phyloP scores from a whole-genome alignment of 2,329 filamentous ascomycete genomes.

The Apiospora kogelbergensis region DNA sequence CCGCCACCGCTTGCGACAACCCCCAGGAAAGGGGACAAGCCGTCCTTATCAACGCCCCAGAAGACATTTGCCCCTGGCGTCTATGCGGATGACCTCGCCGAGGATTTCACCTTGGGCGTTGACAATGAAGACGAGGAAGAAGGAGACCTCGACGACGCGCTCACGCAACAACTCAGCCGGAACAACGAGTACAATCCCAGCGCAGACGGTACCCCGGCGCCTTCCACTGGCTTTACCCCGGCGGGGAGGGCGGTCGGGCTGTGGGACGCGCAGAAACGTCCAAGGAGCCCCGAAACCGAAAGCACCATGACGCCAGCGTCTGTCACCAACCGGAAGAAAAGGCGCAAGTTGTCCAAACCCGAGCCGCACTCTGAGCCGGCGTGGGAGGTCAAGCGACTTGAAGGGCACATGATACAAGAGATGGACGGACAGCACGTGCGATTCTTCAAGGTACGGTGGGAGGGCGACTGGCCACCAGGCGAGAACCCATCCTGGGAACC shows the following conservation, averaged over 20 bases:
- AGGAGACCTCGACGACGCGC: slow-evolving; percentile 25
- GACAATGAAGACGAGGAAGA: slow-evolving; percentile 27
- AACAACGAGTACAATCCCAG: slow-evolving; percentile 14
- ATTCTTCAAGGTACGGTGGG: slow-evolving; percentile 56
- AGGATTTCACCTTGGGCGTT: background rate
- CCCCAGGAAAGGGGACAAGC: slow-evolving; percentile 16
- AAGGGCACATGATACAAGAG: slow-evolving; percentile 39
- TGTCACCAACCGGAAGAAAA: background rate
- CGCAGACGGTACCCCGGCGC: slow-evolving; percentile 21
- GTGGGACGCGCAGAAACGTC: background rate
- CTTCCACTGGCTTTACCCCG: slow-evolving; percentile 15
- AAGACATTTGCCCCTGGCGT: slow-evolving; percentile 27
- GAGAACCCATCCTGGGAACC: slow-evolving; percentile 62
- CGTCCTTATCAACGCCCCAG: slow-evolving; percentile 40
- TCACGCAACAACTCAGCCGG: slow-evolving; percentile 28
- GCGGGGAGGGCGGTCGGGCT: background rate
- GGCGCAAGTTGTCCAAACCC: background rate
- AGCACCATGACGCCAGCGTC: background rate
- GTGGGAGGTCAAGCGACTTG: slow-evolving; percentile 46
- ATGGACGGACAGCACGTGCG: slow-evolving; percentile 36
- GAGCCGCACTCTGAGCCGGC: slow-evolving; percentile 14
- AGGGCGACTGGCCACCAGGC: slow-evolving; percentile 54
- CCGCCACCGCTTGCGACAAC: background rate
- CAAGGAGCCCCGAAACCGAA: background rate
- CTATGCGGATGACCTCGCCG: background rate